Conservation (phyloP, 805 yeast genomes). For the Torulaspora franciscae region DNA sequence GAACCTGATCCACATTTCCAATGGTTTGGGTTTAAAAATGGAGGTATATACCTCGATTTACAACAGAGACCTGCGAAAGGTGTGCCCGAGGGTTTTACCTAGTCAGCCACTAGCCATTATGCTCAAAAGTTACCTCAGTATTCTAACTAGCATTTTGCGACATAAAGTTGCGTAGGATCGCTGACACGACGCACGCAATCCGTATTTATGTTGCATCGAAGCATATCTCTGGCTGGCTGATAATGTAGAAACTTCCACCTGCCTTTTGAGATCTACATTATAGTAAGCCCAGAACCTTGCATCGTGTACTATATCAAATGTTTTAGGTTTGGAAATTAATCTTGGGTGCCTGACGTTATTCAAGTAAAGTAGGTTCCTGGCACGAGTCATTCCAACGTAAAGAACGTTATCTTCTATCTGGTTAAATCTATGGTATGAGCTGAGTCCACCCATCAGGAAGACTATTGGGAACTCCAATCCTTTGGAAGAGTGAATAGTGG, state of each 20-base stretch:
- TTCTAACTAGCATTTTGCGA: background rate
- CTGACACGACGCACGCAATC: slow-evolving; percentile 1
- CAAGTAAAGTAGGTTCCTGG: slow-evolving; percentile 39
- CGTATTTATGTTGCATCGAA: slow-evolving; percentile 15
- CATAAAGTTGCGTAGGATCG: slow-evolving; percentile 7
- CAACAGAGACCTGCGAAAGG: slow-evolving; percentile 65
- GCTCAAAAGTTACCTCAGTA: slow-evolving; percentile 1
- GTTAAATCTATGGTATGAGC: slow-evolving; percentile 4
- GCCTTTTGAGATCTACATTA: slow-evolving; percentile 21
- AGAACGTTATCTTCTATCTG: slow-evolving; percentile 41
- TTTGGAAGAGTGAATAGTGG: slow-evolving; percentile 71
- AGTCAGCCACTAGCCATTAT: background rate
- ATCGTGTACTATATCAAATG: slow-evolving; percentile 10
- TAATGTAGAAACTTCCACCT: background rate
- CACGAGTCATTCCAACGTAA: slow-evolving; percentile 67
- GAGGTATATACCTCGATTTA: slow-evolving; percentile 45
- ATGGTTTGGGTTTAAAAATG: slow-evolving; percentile 49
- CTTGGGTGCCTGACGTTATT: slow-evolving; percentile 20
- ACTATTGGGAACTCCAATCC: slow-evolving; percentile 72
- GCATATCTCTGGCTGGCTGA: slow-evolving; percentile 7
- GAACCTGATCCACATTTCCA: slow-evolving; percentile 32
- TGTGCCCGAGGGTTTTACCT: slow-evolving; percentile 76
- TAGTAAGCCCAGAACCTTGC: slow-evolving; percentile 32
- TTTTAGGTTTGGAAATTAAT: background rate
- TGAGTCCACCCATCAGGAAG: slow-evolving; percentile 39